Evolutionary conservation across 768 basidiomycete species (phyloP).

Genomic region (Leccinum broughii): DNA sequence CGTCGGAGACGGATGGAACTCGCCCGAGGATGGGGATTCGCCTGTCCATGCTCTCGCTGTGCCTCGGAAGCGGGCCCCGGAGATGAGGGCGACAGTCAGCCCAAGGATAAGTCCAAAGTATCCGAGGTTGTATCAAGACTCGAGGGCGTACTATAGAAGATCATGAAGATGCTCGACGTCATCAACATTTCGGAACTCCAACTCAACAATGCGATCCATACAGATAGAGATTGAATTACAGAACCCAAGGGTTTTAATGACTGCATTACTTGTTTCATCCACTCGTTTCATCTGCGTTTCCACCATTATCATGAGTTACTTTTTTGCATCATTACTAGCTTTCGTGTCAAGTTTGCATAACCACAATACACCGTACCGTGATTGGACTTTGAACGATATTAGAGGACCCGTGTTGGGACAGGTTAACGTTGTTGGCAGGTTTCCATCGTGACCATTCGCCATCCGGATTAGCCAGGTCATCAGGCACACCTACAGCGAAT

Average conservation of each 20-base stretch:
- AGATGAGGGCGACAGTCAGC: slow-evolving; percentile 33
- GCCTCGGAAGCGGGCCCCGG: slow-evolving; percentile 46
- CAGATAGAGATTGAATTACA: background rate
- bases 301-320: background rate
- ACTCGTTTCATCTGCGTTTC: background rate
- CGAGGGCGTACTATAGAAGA: slow-evolving; percentile 24
- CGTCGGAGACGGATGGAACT: slow-evolving; percentile 70
- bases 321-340: background rate
- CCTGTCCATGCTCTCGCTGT: slow-evolving; percentile 72
- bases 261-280: background rate
- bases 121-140: slow-evolving; percentile 37
- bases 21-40: slow-evolving; percentile 80
- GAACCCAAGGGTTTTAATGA: background rate
- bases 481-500: background rate
- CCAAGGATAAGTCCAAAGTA: slow-evolving; percentile 53
- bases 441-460: slow-evolving; percentile 21
- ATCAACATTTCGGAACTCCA: background rate
- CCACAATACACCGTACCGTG: background rate
- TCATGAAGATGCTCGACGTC: background rate
- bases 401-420: background rate
- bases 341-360: slow-evolving; percentile 8
- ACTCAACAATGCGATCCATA: background rate
- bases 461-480: background rate
- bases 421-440: background rate
- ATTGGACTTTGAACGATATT: background rate